Conservation (phyloP, 148 eudicot species). For the Amaranthus hypochondriacus region DNA sequence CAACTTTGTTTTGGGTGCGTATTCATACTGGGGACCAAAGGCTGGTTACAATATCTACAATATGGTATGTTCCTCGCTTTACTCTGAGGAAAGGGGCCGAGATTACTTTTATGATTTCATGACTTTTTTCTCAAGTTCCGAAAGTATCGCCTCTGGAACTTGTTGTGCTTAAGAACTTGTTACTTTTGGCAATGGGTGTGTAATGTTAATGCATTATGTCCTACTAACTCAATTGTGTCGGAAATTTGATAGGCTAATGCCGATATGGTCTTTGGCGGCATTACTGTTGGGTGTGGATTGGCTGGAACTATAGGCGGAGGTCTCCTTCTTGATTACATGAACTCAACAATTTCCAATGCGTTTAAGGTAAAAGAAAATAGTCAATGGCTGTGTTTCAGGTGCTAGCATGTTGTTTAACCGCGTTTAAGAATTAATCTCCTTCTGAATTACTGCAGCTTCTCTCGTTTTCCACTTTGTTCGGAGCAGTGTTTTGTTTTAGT, state of each 20-base stretch:
- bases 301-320: constrained; percentile 89
- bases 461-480: constrained; percentile 61
- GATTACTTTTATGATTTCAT: neutral
- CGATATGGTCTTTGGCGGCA: constrained; percentile 78
- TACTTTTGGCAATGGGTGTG: constrained; percentile 4
- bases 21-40: constrained; percentile 99
- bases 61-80: constrained; percentile 55
- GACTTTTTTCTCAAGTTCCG: neutral
- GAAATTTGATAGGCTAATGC: constrained; percentile 54
- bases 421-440: neutral
- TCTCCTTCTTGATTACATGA: constrained; percentile 60
- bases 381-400: neutral
- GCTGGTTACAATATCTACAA: constrained; percentile 87
- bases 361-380: constrained; percentile 53
- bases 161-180: neutral
- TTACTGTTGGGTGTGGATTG: constrained; percentile 78
- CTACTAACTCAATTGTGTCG: neutral
- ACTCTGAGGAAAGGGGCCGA: neutral
- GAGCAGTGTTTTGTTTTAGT: constrained; percentile 73
- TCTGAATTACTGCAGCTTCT: constrained; percentile 59
- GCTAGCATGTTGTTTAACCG: neutral
- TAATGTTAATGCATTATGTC: neutral
- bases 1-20: constrained; percentile 97
- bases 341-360: constrained; percentile 76
- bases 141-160: neutral